Conservation (phyloP, 495 filamentous ascomycete species). For the Jackrogersella minutella region DNA sequence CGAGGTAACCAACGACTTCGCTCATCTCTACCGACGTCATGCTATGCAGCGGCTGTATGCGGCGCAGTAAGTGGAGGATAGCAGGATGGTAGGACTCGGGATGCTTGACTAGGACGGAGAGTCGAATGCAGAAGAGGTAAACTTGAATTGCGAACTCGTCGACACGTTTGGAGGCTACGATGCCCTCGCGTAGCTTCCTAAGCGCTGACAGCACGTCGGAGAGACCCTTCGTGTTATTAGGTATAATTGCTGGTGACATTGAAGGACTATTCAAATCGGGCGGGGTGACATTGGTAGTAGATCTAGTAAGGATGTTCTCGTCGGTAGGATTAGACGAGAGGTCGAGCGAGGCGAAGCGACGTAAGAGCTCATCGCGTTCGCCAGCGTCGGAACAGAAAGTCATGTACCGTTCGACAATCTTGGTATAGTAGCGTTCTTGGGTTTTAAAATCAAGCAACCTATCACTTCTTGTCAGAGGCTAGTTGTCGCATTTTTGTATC, state of each 20-base stretch:
- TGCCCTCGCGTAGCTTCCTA: conserved; percentile 89
- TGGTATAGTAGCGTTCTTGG: conserved; percentile 85
- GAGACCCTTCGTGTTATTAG: conserved; percentile 50
- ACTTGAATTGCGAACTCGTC: conserved; percentile 75
- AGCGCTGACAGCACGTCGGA: conserved; percentile 70
- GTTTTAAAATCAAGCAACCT: conserved; percentile 78
- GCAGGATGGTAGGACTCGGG: conserved; percentile 91
- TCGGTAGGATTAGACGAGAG: conserved; percentile 41
- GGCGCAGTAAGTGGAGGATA: conserved; percentile 76
- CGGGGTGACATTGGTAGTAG: conserved; percentile 6
- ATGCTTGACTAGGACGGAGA: conserved; percentile 79
- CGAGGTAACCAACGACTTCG: conserved; percentile 80
- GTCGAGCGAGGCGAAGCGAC: conserved; percentile 73
- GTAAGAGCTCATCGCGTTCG: conserved; percentile 72
- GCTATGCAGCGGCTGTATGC: conserved; percentile 69
- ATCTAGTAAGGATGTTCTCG: conserved; percentile 24
- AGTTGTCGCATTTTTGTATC: background rate
- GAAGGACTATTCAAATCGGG: conserved; percentile 4
- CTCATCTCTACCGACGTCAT: conserved; percentile 73
- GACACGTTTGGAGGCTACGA: conserved; percentile 73
- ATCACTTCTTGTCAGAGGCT: background rate
- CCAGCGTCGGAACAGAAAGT: conserved; percentile 77
- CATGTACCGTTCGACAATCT: conserved; percentile 86
- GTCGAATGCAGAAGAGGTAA: conserved; percentile 81
- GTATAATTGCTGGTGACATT: conserved; percentile 26